Conservation (phyloP, 1,284 basidiomycete species). For the Clitocybe nebularis region DNA sequence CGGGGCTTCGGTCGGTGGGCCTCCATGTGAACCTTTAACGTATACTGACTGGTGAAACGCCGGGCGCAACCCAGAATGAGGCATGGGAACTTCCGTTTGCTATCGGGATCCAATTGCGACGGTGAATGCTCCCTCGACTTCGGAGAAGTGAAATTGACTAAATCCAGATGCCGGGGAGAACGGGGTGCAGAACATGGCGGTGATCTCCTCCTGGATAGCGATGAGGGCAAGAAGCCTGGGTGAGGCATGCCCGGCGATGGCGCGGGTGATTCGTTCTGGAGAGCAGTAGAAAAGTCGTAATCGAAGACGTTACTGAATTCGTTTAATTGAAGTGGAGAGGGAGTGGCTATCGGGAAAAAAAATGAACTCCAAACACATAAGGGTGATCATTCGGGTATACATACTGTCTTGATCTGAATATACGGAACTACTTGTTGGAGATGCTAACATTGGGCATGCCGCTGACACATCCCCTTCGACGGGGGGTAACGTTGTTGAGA, state of each 20-base stretch:
- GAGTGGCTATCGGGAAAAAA: constrained; percentile 16
- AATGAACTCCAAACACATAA: neutral
- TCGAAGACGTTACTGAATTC: constrained; percentile 29
- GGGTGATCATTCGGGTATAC: constrained; percentile 1
- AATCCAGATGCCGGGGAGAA: constrained; percentile 16
- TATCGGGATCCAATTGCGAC: constrained; percentile 23
- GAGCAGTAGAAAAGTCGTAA: constrained; percentile 25
- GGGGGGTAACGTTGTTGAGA: neutral
- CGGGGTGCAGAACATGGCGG: constrained; percentile 11
- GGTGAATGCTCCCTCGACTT: constrained; percentile 27
- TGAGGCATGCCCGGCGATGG: constrained; percentile 2
- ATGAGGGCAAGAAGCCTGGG: constrained; percentile 5
- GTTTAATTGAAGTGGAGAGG: constrained; percentile 27
- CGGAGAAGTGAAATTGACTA: constrained; percentile 11
- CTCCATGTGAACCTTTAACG: constrained; percentile 47
- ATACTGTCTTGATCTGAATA: constrained; percentile 10
- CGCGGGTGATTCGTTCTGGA: constrained; percentile 12
- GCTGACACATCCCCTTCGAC: neutral
- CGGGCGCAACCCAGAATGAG: constrained; percentile 39
- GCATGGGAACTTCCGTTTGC: constrained; percentile 42
- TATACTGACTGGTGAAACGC: constrained; percentile 47
- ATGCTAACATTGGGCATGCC: neutral
- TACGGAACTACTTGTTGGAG: constrained; percentile 6
- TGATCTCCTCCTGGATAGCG: constrained; percentile 9
- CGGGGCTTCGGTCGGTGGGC: constrained; percentile 49